Evolutionary conservation across 176 grass and related monocot species (phyloP), one percentile per base, ranked within the genome.

Genomic region (Typha latifolia): DNA sequence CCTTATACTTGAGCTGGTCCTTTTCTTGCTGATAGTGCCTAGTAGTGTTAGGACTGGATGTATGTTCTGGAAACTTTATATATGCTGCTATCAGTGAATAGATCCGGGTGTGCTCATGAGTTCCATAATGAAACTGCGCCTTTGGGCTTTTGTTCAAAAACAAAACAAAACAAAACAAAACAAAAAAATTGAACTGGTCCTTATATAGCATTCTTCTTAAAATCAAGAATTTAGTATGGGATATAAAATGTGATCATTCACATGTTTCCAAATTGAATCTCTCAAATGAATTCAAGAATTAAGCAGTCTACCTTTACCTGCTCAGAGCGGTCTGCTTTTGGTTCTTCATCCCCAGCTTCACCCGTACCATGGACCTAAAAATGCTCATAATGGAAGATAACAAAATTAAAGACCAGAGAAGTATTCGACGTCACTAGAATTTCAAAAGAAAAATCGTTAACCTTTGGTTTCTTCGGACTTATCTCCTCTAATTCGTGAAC

Each of bases 381-480:
- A 32, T 21, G 55, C 7, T 49, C 16, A 51, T 29, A 49, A 15
- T 55, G 48, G 15, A 21, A 50, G 47, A 71, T 62, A 51, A 20
- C 24, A 37, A 37, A 64, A 34, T 12, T 27, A 64, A 55, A 18
- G 51, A 48, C 69, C 10, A 69, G 27, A 49, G 12, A 47, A 31
- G 57, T 26, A 15, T 21, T 66, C 12, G 32, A 48, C 31, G 14
- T 7, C 21, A 68, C 32, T 31, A 18, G 15, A 52, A 32, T 11
- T 70, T 47, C 24, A 49, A 12, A 67, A 23, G n/a, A 71, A 22
- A 77, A 78, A 32, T 13, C 32, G 59, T 64, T 43, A 27, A 64
- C 51, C 47, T 84, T 96, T 63, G 12, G 65, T 82, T 88, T 80
- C 71, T 81, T 90, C 72, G 76, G 62, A 66, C 47, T 71, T 49